A percentile compares a stretch with the other conserved stretches of the same genome.
These are phyloP conservation scores for Eucommia ulmoides DNA, from an alignment of 257 asterid species.

Conservation along the genomic window DNA sequence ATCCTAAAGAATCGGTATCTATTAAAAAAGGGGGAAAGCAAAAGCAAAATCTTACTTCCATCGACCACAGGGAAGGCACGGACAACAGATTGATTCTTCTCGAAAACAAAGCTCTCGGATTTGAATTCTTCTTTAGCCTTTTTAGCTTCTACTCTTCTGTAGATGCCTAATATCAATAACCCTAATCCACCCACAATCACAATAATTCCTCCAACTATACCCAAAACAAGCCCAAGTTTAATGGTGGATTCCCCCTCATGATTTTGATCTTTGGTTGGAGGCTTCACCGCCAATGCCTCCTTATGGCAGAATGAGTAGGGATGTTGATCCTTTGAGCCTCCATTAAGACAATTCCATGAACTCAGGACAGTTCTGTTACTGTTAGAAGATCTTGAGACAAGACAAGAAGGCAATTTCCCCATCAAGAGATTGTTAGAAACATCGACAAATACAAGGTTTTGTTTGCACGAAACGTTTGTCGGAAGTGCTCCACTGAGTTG, in stretches of 20 bases:
- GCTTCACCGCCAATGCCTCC: constrained; percentile 87
- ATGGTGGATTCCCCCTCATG: constrained; percentile 26
- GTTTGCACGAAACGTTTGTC: constrained; percentile 33
- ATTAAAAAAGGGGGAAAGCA: too few relatives aligned
- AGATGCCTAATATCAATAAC: constrained; percentile 31
- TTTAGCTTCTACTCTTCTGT: constrained; percentile 26
- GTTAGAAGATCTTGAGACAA: constrained; percentile 36
- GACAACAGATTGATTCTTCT: constrained; percentile 31
- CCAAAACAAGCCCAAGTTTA: constrained; percentile 70
- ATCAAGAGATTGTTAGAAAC: constrained; percentile 64
- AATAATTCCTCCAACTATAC: constrained; percentile 50
- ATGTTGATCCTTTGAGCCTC: constrained; percentile 55
- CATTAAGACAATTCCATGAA: constrained; percentile 62
- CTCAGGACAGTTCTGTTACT: constrained; percentile 39
- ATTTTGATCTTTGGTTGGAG: constrained; percentile 24
- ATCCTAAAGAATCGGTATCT: too few relatives aligned
- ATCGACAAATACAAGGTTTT: constrained; percentile 48
- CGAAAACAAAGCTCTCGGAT: constrained; percentile 42
- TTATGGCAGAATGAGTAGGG: constrained; percentile 57
- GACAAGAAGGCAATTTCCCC: constrained; percentile 78
- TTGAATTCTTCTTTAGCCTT: constrained; percentile 28
- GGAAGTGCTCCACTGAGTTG: constrained; percentile 67
- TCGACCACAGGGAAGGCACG: constrained; percentile 31
- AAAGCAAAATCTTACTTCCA: constrained; percentile 64
- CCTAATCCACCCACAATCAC: constrained; percentile 35